A percentile compares a stretch with the other conserved stretches of the same genome.
phyloP scores from a whole-genome alignment of 1,139 yeast species.

The Hansenula sp. region DNA sequence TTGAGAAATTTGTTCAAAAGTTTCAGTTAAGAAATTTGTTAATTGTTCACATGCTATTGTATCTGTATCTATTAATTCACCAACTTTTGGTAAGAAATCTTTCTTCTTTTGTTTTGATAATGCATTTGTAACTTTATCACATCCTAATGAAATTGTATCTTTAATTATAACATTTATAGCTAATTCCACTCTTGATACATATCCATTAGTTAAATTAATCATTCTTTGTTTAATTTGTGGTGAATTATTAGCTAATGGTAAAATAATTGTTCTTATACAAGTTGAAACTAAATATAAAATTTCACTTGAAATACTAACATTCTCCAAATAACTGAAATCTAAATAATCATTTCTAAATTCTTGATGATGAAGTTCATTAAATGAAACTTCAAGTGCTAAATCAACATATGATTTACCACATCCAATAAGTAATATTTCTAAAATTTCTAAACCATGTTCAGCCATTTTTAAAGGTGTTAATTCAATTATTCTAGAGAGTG shows the following conservation, averaged over 20 bases:
- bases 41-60: conserved; percentile 68
- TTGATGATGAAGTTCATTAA: conserved; percentile 33
- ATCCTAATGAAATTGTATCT: conserved; percentile 49
- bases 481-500: conserved; percentile 75
- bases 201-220: conserved; percentile 61
- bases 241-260: conserved; percentile 65
- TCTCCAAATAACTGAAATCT: conserved; percentile 43
- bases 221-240: conserved; percentile 62
- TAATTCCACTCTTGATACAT: conserved; percentile 62
- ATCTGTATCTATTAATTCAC: conserved; percentile 50
- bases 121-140: conserved; percentile 42
- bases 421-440: conserved; percentile 64
- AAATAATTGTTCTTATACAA: conserved; percentile 62
- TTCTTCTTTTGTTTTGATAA: conserved; percentile 60
- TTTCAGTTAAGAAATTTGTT: conserved; percentile 45
- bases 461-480: conserved; percentile 61
- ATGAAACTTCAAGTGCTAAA: conserved; percentile 69
- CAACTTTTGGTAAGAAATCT: conserved; percentile 52
- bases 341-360: conserved; percentile 30
- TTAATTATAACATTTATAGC: conserved; percentile 64
- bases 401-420: conserved; percentile 74
- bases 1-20: conserved; percentile 33
- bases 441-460: conserved; percentile 59
- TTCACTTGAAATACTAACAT: conserved; percentile 55
- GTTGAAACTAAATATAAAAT: conserved; percentile 66